Conservation (phyloP, 2,329 filamentous ascomycete genomes). For the Colletotrichum sp. region DNA sequence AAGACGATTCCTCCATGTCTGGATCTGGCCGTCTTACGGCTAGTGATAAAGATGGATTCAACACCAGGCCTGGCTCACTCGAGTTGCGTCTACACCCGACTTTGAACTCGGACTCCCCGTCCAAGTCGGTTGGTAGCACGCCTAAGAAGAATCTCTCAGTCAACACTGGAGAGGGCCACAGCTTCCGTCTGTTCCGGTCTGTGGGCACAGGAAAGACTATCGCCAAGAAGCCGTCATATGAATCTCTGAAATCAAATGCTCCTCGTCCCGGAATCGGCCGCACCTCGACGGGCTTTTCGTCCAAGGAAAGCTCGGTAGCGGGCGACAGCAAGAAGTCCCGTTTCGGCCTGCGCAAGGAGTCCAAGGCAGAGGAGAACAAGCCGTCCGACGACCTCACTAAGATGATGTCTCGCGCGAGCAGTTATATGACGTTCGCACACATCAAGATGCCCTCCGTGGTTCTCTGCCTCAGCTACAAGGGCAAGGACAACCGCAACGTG, state of each 20-base stretch:
- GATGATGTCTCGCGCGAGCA: slow-evolving; percentile 94
- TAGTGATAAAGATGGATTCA: slow-evolving; percentile 54
- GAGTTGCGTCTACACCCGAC: slow-evolving; percentile 86
- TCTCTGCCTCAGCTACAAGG: slow-evolving; percentile 94
- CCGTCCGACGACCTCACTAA: slow-evolving; percentile 89
- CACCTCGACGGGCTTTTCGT: slow-evolving; percentile 50
- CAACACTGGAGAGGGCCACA: slow-evolving; percentile 50
- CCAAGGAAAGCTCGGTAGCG: slow-evolving; percentile 42
- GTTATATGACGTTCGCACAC: slow-evolving; percentile 96
- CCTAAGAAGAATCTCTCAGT: slow-evolving; percentile 56
- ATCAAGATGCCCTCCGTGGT: slow-evolving; percentile 96
- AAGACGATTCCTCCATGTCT: slow-evolving; percentile 45
- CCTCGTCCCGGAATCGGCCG: slow-evolving; percentile 51
- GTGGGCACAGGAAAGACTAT: slow-evolving; percentile 47
- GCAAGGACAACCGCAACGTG: slow-evolving; percentile 91
- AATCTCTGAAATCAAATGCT: slow-evolving; percentile 54
- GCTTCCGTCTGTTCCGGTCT: slow-evolving; percentile 58
- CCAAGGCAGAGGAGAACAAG: slow-evolving; percentile 59
- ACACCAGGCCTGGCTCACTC: slow-evolving; percentile 73
- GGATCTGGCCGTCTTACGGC: slow-evolving; percentile 42
- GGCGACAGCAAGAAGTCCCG: slow-evolving; percentile 53
- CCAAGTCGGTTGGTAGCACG: slow-evolving; percentile 30
- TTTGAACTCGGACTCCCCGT: slow-evolving; percentile 61
- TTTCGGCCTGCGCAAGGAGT: slow-evolving; percentile 60
- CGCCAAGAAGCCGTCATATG: slow-evolving; percentile 59